These are phyloP conservation scores for Barnettozyma salicaria DNA, from an alignment of 805 yeast genomes.

Conservation along the genomic window DNA sequence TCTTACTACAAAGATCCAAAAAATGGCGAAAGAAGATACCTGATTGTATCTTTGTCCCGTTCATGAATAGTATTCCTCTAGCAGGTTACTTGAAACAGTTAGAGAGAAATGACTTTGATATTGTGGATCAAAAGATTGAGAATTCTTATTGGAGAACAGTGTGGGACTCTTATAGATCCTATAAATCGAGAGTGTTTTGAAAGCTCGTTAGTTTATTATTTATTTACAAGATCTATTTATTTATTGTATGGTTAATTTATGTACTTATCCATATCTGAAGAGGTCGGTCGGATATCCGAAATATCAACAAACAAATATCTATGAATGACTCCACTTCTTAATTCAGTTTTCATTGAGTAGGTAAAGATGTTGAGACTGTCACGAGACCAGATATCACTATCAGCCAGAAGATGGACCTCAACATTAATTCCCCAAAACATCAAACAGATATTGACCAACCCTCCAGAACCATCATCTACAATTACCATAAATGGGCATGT, in stretches of 20 bases:
- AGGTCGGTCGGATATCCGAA: too few species aligned
- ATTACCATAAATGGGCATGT: slow-evolving; percentile 68
- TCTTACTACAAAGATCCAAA: slow-evolving; percentile 26
- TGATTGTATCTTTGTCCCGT: slow-evolving; percentile 62
- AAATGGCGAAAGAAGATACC: slow-evolving; percentile 45
- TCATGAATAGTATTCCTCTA: slow-evolving; percentile 62
- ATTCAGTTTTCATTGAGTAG: too few species aligned
- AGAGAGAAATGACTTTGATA: slow-evolving; percentile 60
- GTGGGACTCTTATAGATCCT: slow-evolving; percentile 24
- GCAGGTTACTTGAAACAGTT: slow-evolving; percentile 53
- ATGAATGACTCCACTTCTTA: too few species aligned
- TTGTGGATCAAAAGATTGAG: slow-evolving; percentile 30
- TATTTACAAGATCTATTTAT: not conserved
- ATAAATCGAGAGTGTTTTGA: slow-evolving; percentile 19
- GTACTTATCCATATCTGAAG: too few species aligned
- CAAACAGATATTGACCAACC: slow-evolving; percentile 15
- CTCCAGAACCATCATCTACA: slow-evolving; percentile 26
- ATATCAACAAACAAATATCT: too few species aligned
- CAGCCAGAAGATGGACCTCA: too few species aligned
- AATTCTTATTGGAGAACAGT: slow-evolving; percentile 25
- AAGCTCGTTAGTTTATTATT: not conserved
- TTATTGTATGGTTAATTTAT: slow-evolving; percentile 1
- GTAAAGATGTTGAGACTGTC: too few species aligned
- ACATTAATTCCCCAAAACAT: slow-evolving; percentile 10
- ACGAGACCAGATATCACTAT: too few species aligned